Evolutionary conservation across 768 basidiomycete species (phyloP).

Genomic region (Suillus spraguei): DNA sequence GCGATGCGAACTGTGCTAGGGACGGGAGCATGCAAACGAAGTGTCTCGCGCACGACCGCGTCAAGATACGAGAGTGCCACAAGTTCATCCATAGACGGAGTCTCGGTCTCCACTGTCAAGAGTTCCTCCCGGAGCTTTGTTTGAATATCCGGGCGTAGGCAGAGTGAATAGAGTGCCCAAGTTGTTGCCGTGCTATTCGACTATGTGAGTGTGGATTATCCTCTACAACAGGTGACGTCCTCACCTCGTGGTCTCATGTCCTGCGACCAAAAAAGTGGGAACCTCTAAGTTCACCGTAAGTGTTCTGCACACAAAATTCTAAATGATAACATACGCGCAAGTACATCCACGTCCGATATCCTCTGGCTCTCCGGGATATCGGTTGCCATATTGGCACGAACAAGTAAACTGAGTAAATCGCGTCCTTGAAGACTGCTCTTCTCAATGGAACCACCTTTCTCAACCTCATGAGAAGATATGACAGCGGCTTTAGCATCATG

Average conservation of each 20-base stretch:
- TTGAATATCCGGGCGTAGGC: slow-evolving; percentile 50
- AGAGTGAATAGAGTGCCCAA: slow-evolving; percentile 64
- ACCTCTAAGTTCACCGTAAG: slow-evolving; percentile 46
- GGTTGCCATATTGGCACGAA: slow-evolving; percentile 65
- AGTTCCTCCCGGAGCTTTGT: slow-evolving; percentile 61
- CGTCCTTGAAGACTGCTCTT: slow-evolving; percentile 39
- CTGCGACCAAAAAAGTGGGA: slow-evolving; percentile 61
- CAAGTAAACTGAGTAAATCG: slow-evolving; percentile 61
- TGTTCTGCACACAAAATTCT: too few relatives aligned
- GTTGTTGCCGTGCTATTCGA: slow-evolving; percentile 40
- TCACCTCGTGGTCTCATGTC: slow-evolving; percentile 60
- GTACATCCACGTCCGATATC: slow-evolving; percentile 64
- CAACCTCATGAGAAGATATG: slow-evolving; percentile 18
- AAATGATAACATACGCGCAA: slow-evolving; percentile 46
- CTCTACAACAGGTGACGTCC: slow-evolving; percentile 1
- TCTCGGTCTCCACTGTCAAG: slow-evolving; percentile 50
- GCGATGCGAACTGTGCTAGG: slow-evolving; percentile 45
- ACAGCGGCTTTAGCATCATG: slow-evolving; percentile 49
- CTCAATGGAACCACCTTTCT: slow-evolving; percentile 34
- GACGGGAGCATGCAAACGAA: slow-evolving; percentile 59
- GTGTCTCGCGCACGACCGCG: slow-evolving; percentile 57
- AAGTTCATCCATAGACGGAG: slow-evolving; percentile 70
- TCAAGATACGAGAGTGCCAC: slow-evolving; percentile 73
- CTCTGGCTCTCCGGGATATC: slow-evolving; percentile 57
- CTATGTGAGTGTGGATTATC: not conserved